Conservation (phyloP, 768 basidiomycete species). For the Tylopilus vinaceipallidus region DNA sequence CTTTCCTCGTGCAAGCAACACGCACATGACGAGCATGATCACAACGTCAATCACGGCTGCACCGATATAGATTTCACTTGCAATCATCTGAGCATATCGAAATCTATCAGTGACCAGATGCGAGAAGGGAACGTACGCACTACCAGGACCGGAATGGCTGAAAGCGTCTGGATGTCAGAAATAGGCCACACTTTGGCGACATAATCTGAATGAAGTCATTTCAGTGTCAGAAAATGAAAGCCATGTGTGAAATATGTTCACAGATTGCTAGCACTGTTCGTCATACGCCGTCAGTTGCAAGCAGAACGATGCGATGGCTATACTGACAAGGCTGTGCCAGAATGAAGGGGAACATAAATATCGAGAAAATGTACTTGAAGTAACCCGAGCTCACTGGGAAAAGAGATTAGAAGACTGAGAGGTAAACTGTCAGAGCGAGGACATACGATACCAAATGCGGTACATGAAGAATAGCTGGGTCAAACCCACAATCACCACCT, state of each 20-base stretch:
- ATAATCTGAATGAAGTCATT: too few relatives aligned
- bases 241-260: too few relatives aligned
- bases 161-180: too few relatives aligned
- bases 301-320: too few relatives aligned
- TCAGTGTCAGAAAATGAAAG: too few relatives aligned
- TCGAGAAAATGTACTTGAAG: not conserved
- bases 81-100: not conserved
- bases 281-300: not conserved
- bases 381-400: not conserved
- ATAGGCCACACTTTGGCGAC: too few relatives aligned
- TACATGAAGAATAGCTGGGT: not conserved
- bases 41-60: too few relatives aligned
- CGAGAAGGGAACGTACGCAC: not conserved
- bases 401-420: not conserved
- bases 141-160: too few relatives aligned
- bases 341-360: not conserved
- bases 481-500: too few relatives aligned
- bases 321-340: not conserved
- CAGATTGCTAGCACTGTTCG: not conserved
- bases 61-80: not conserved
- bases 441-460: not conserved
- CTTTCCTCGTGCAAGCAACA: not conserved
- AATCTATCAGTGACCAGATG: not conserved
- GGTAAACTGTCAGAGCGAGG: not conserved
- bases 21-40: not conserved